phyloP scores from a whole-genome alignment of 2,329 filamentous ascomycete species.

The Chaetomium strumarium region DNA sequence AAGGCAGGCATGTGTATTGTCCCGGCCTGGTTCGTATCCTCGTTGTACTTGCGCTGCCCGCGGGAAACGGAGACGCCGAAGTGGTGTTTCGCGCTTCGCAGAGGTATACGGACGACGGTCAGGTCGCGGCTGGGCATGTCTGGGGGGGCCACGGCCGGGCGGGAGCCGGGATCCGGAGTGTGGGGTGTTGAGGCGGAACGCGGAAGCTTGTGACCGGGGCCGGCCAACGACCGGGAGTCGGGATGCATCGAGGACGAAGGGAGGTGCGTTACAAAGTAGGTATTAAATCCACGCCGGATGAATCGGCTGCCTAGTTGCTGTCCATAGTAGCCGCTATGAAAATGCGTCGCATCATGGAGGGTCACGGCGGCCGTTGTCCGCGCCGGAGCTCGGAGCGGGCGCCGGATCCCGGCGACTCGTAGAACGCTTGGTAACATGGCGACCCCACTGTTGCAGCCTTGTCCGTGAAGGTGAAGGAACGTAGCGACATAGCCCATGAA shows the following conservation, averaged over 20 bases:
- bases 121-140: slow-evolving; percentile 64
- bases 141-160: slow-evolving; percentile 53
- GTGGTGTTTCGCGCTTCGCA: slow-evolving; percentile 92
- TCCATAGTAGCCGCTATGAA: not conserved
- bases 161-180: slow-evolving; percentile 46
- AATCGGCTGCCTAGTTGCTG: slow-evolving; percentile 3
- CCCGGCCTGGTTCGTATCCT: slow-evolving; percentile 90
- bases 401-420: slow-evolving; percentile 12
- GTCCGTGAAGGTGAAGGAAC: slow-evolving; percentile 20
- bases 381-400: slow-evolving; percentile 11
- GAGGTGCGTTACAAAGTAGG: slow-evolving; percentile 95
- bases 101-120: slow-evolving; percentile 89
- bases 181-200: slow-evolving; percentile 80
- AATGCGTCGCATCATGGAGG: not conserved
- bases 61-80: slow-evolving; percentile 76
- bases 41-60: slow-evolving; percentile 82
- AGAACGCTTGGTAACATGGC: slow-evolving; percentile 16
- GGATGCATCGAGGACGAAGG: slow-evolving; percentile 90
- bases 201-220: slow-evolving; percentile 77
- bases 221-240: slow-evolving; percentile 60
- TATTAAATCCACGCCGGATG: slow-evolving; percentile 64
- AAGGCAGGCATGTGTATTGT: slow-evolving; percentile 92
- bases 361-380: slow-evolving; percentile 3
- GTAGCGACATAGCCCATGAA: slow-evolving; percentile 27
- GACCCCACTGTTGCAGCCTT: slow-evolving; percentile 1